Percentiles rank a stretch among this genome's conserved stretches.
phyloP scores from a whole-genome alignment of 2,329 filamentous ascomycete genomes.

The Diplodia scrobiculata region DNA sequence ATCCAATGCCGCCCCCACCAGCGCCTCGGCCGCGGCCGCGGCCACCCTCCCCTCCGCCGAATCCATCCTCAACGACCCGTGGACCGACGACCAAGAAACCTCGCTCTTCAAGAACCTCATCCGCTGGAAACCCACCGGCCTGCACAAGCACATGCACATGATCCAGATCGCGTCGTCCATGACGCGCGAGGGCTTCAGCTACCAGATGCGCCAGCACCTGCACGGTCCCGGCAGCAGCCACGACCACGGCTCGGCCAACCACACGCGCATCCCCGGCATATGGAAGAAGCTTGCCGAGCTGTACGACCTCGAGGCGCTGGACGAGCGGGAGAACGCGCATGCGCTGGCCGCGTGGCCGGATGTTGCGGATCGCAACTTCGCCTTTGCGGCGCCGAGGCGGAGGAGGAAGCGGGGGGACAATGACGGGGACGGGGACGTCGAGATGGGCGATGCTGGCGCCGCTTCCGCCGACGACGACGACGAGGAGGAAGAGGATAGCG shows the following conservation, averaged over 20 bases:
- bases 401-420: conserved; percentile 41
- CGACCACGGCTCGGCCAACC: conserved; percentile 45
- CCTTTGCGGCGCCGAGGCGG: conserved; percentile 36
- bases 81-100: conserved; percentile 95
- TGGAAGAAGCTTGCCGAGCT: conserved; percentile 83
- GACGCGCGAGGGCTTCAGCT: conserved; percentile 74
- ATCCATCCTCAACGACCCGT: conserved; percentile 65
- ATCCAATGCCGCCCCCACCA: conserved; percentile 36
- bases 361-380: conserved; percentile 29
- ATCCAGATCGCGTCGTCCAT: conserved; percentile 80
- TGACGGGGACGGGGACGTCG: conserved; percentile 35
- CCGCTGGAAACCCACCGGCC: conserved; percentile 92
- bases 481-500: conserved; percentile 42
- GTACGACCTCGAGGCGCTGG: conserved; percentile 83
- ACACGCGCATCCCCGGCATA: conserved; percentile 87
- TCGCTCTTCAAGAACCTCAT: conserved; percentile 92
- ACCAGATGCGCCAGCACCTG: conserved; percentile 48
- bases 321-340: conserved; percentile 73
- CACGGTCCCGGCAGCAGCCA: neutral
- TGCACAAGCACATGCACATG: conserved; percentile 94
- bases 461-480: conserved; percentile 43
- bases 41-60: conserved; percentile 38
- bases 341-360: conserved; percentile 62
- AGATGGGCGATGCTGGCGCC: conserved; percentile 42
- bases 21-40: conserved; percentile 49